Base-by-base conservation (phyloP, 2,329 filamentous ascomycete species). In the Coniosporium tulheliwenetii region DNA sequence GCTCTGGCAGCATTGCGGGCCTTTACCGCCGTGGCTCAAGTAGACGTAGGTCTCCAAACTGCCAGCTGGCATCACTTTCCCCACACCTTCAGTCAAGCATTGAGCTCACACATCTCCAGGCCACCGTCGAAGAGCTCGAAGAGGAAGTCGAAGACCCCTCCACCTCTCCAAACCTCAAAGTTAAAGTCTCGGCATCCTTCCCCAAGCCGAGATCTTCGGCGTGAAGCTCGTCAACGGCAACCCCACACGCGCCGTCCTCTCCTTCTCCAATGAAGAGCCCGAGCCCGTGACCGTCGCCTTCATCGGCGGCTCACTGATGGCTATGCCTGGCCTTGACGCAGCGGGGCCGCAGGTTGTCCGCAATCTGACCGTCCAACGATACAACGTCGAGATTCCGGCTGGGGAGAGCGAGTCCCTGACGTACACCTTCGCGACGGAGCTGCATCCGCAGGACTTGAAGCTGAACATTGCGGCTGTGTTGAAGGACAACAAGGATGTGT, bases 161-260 rank as follows among this genome's bases (percentile, higher is more conserved):
- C 65, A 75, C 63, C 68, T 80, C 56, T 60, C 79, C 67, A 49
- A 70, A 64, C 45, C 58, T 76, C 44, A 66, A 67, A 43, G 69
- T 79, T 48, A 62, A 64, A 41, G 66, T 75, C 47, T 64, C 67
- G 39, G 66, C 74, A 43, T 67, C 69, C 30, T 80, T 80, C 62
- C 76, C 29, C 62, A 74, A 48, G 67, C 73, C 43, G 85, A 93
- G 67, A 79, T 93, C 63, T 91, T 95, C 52, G 91, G 89, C 53
- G 78, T 96, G 52, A 94, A 93, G 75, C 78, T 96, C 51, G 75
- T 96, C 69, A 98, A 98, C 60, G 85, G 86, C 55, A 79, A 81
- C 49, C 77, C 85, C 35, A 94, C 86, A 47, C 77, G 83, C 61
- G 81, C 86, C 31, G 65, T 93, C 41, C 67, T 98, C 52, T 78